Percentiles rank a stretch among this genome's conserved stretches.
Evolutionary conservation across 768 basidiomycete species (phyloP).

Genomic region (Hericium erinaceus): DNA sequence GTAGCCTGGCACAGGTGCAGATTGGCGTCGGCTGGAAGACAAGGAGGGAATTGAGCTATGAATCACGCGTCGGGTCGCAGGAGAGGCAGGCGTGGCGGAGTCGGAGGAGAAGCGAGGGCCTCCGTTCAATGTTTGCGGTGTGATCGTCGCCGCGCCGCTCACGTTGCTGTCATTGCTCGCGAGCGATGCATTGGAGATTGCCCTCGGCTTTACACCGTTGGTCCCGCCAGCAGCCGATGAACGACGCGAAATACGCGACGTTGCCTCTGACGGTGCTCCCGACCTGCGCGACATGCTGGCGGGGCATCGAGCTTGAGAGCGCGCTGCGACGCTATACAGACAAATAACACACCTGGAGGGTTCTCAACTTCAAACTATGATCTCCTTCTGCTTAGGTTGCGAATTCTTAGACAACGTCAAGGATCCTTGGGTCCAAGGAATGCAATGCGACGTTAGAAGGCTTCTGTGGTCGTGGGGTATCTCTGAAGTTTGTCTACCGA

Average conservation of each 20-base stretch:
- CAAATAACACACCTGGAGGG: neutral
- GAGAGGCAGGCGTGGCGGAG: constrained; percentile 39
- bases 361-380: neutral
- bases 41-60: constrained; percentile 17
- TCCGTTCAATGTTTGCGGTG: constrained; percentile 16
- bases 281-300: constrained; percentile 7
- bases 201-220: constrained; percentile 40
- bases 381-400: neutral
- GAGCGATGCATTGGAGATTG: constrained; percentile 41
- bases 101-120: constrained; percentile 2
- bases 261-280: constrained; percentile 40
- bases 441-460: too few species aligned
- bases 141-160: constrained; percentile 45
- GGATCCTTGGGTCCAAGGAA: too few species aligned
- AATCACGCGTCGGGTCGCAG: constrained; percentile 14
- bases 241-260: constrained; percentile 41
- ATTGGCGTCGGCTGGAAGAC: constrained; percentile 15
- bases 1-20: constrained; percentile 12
- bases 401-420: too few species aligned
- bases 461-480: too few species aligned
- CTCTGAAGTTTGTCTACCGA: too few species aligned
- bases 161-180: constrained; percentile 28
- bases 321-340: neutral
- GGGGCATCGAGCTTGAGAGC: neutral
- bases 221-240: constrained; percentile 31